These are phyloP conservation scores for Chalaropsis ovoidea DNA, from an alignment of 2,329 filamentous ascomycete genomes.

Conservation along the genomic window DNA sequence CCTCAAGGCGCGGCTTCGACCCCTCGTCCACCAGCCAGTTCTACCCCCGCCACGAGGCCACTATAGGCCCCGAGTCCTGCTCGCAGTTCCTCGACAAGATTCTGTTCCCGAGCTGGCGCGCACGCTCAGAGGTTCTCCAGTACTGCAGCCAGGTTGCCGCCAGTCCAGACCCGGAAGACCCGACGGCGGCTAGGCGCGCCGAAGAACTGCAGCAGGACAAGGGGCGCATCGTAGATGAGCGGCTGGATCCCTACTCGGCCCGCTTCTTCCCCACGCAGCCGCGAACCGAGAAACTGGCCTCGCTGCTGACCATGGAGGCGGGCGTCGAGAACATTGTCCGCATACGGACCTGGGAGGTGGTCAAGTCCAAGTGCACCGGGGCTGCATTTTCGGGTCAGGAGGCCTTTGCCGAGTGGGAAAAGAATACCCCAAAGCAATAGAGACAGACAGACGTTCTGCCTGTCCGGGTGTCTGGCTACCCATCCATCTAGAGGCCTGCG, in stretches of 20 bases:
- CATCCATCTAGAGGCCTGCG: background rate
- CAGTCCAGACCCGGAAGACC: slow-evolving; percentile 77
- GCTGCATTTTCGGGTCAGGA: slow-evolving; percentile 33
- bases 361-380: slow-evolving; percentile 63
- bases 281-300: slow-evolving; percentile 68
- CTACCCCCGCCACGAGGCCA: slow-evolving; percentile 34
- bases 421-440: slow-evolving; percentile 28
- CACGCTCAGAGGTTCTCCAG: slow-evolving; percentile 68
- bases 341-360: slow-evolving; percentile 67
- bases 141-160: slow-evolving; percentile 87
- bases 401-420: slow-evolving; percentile 54
- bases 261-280: slow-evolving; percentile 72
- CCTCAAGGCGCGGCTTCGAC: slow-evolving; percentile 63
- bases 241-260: slow-evolving; percentile 82
- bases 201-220: slow-evolving; percentile 59
- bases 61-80: slow-evolving; percentile 56
- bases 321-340: slow-evolving; percentile 71
- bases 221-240: slow-evolving; percentile 70
- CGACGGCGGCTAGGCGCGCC: slow-evolving; percentile 59
- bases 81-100: slow-evolving; percentile 62
- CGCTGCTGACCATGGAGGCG: slow-evolving; percentile 62
- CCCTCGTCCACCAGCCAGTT: slow-evolving; percentile 58
- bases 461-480: background rate
- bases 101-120: slow-evolving; percentile 81
- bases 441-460: background rate